Evolutionary conservation across 1,139 yeast genomes (phyloP), one percentile per base, ranked within the genome.

Genomic region (Saccharomycopsis hybrid): DNA sequence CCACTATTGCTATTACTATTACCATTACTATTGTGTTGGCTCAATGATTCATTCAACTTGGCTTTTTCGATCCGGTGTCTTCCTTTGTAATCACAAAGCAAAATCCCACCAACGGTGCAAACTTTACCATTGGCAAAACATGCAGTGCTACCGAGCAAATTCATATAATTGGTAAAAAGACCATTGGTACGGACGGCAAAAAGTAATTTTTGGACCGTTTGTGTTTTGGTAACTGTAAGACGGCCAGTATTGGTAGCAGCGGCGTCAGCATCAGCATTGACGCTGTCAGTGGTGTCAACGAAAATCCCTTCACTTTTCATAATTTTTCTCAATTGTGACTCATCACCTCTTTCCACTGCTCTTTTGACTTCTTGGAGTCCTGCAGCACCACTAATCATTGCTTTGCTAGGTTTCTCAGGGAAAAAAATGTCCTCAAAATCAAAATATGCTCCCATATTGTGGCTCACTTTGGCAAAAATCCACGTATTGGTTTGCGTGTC

Each of bases 401-500:
- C n/a, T 27, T 32, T 5, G 9, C 11, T 1, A 2, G 35, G 27
- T 3, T 18, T 9, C 8, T 33, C 30, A 7, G 25, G 29, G 32
- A 33, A 24, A 13, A 44, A 44, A 11, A 38, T 9, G 7, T 24
- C 43, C 5, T 40, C 37, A 39, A 18, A 41, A 27, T 42, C 31
- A 4, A 48, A 8, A 27, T 48, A 44, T 5, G 13, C 29, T 39
- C 27, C 13, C 13, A 43, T 31, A 29, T 36, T 36, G 28, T 47
- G 49, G 11, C 18, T 11, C 27, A 32, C 28, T 35, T 42, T 46
- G 43, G 48, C 37, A 30, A 39, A 45, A n/a, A 43, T 35, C 46
- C 48, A 52, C 11, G 45, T 43, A 27, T 27, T 31, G 11, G 47
- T 32, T 28, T 28, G 24, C 18, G 49, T 37, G 18, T 52, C 52